These are phyloP conservation scores for Leishmania tropica DNA, from an alignment of 208 protist genomes.

Conservation along the genomic window DNA sequence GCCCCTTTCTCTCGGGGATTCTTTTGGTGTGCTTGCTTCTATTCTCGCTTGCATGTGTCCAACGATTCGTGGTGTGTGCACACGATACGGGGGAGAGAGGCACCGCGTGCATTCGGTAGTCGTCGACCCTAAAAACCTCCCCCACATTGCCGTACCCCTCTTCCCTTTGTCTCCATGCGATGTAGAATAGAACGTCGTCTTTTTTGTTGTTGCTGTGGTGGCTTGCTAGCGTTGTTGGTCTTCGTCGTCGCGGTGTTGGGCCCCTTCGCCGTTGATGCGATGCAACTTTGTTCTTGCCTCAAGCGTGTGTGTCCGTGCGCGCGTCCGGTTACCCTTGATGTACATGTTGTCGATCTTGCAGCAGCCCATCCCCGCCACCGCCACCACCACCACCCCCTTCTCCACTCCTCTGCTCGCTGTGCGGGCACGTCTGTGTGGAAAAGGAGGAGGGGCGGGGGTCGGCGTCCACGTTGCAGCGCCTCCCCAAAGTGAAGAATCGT, in stretches of 20 bases:
- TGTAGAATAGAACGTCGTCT: constrained; percentile 2
- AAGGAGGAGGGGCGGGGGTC: neutral
- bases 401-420: neutral
- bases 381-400: neutral
- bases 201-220: neutral
- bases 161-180: neutral
- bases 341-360: neutral
- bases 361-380: neutral
- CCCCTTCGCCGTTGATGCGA: neutral
- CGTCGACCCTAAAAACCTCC: neutral
- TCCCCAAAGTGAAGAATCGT: neutral
- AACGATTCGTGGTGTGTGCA: neutral
- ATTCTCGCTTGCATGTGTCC: neutral
- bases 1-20: neutral
- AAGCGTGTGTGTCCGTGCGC: neutral
- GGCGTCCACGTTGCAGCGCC: neutral
- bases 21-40: neutral
- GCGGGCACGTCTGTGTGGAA: neutral
- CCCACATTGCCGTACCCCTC: neutral
- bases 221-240: neutral
- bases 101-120: neutral
- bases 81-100: neutral
- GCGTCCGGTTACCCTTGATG: neutral
- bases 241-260: neutral
- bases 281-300: neutral